Conservation (phyloP, 805 yeast genomes). For the Jamesozyma lodderae region DNA sequence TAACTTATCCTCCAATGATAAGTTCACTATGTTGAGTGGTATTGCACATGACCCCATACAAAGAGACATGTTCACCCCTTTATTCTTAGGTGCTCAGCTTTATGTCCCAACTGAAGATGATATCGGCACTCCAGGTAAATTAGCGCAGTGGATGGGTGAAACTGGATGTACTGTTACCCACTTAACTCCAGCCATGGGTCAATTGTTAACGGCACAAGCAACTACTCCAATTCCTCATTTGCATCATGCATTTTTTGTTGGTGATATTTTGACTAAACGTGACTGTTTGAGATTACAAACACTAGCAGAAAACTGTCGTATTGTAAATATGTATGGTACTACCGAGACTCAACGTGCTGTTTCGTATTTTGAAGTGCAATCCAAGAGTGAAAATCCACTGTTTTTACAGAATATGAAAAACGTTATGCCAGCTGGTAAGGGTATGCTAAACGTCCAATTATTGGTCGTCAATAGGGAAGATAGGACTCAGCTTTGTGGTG, state of each 20-base stretch:
- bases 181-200: constrained; percentile 99
- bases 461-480: constrained; percentile 89
- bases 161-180: constrained; percentile 94
- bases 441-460: constrained; percentile 92
- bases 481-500: constrained; percentile 85
- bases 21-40: constrained; percentile 95
- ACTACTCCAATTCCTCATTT: constrained; percentile 72
- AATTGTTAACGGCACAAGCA: constrained; percentile 91
- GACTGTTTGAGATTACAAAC: constrained; percentile 91
- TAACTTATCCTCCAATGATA: constrained; percentile 67
- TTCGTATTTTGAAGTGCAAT: constrained; percentile 81
- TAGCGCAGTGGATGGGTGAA: constrained; percentile 94
- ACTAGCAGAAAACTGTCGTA: constrained; percentile 77
- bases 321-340: constrained; percentile 98
- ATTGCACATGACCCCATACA: constrained; percentile 99
- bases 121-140: constrained; percentile 95
- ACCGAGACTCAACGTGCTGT: constrained; percentile 99
- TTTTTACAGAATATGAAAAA: constrained; percentile 83
- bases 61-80: constrained; percentile 97
- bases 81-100: constrained; percentile 88
- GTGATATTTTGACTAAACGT: constrained; percentile 93
- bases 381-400: constrained; percentile 56
- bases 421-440: constrained; percentile 96
- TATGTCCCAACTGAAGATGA: constrained; percentile 94
- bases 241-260: constrained; percentile 96